Conservation (phyloP, 2,329 filamentous ascomycete species). For the Aspergillus ibericus region DNA sequence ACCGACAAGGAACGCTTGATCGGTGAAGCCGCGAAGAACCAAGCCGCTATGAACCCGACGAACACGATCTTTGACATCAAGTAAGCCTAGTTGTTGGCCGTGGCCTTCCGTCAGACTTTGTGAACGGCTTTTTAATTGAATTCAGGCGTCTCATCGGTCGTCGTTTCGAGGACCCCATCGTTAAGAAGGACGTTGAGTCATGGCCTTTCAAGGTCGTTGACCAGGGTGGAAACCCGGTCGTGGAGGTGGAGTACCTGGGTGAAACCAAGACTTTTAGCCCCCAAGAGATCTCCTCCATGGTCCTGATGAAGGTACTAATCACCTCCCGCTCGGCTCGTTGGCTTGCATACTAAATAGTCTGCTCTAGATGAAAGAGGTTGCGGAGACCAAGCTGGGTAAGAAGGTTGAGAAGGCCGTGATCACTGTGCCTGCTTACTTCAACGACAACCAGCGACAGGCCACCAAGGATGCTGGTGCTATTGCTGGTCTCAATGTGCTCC, state of each 20-base stretch:
- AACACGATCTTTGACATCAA: constrained; percentile 99
- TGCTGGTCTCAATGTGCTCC: constrained; percentile 93
- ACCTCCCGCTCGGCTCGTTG: neutral
- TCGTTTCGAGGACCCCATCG: constrained; percentile 88
- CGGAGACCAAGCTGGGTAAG: constrained; percentile 97
- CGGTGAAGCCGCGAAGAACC: constrained; percentile 99
- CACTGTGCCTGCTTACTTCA: constrained; percentile 99
- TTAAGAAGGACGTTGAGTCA: constrained; percentile 98
- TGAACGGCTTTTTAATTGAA: constrained; percentile 8
- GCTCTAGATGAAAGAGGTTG: constrained; percentile 94
- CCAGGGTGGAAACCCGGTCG: constrained; percentile 81
- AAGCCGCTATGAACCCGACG: constrained; percentile 97
- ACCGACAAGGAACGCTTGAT: constrained; percentile 98
- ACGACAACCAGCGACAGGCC: constrained; percentile 99
- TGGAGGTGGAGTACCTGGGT: constrained; percentile 92
- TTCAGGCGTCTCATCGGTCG: constrained; percentile 93
- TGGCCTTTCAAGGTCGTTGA: constrained; percentile 99
- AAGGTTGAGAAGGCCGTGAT: constrained; percentile 99
- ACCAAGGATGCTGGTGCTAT: constrained; percentile 99
- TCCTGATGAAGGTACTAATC: constrained; percentile 81
- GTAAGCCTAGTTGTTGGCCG: constrained; percentile 53
- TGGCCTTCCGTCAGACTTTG: neutral
- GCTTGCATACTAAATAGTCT: neutral
- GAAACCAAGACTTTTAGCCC: constrained; percentile 96
- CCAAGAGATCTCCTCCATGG: constrained; percentile 99